Percentiles rank a stretch among this genome's conserved stretches.
phyloP scores from a whole-genome alignment of 768 basidiomycete species.

The Psilocybe subaeruginosa region DNA sequence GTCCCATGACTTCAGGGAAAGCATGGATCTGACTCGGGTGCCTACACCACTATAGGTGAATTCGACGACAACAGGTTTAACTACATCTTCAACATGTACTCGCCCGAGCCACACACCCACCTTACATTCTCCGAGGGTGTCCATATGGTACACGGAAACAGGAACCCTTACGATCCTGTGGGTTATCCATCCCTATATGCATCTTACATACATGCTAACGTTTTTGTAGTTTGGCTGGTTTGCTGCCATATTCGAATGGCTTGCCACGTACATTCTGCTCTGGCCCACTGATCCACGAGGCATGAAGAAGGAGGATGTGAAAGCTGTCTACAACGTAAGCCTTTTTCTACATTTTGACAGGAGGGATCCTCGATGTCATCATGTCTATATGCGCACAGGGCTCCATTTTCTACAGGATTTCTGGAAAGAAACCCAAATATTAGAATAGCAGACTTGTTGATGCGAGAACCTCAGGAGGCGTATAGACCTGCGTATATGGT shows the following conservation, averaged over 20 bases:
- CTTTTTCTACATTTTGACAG: no score
- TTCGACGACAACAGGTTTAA: constrained; percentile 43
- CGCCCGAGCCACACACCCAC: constrained; percentile 40
- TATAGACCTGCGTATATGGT: no score
- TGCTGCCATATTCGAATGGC: constrained; percentile 44
- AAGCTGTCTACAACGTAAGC: constrained; percentile 41
- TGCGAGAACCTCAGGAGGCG: no score
- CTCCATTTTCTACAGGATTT: no score
- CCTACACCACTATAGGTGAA: constrained; percentile 40
- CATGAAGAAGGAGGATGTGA: constrained; percentile 42
- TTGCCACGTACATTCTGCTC: constrained; percentile 40
- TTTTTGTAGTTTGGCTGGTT: constrained; percentile 42
- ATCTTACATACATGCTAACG: background rate
- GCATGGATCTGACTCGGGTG: constrained; percentile 45
- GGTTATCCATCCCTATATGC: constrained; percentile 11
- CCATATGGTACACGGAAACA: constrained; percentile 43
- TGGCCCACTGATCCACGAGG: constrained; percentile 37
- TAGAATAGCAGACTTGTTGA: no score
- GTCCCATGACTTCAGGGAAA: constrained; percentile 31
- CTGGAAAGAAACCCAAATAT: no score
- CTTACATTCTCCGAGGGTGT: constrained; percentile 41
- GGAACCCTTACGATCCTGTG: constrained; percentile 40
- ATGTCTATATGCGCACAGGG: no score
- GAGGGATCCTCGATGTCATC: no score
- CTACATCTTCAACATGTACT: constrained; percentile 43